Conservation (phyloP, 2,329 filamentous ascomycete species). For the Nemania serpens region DNA sequence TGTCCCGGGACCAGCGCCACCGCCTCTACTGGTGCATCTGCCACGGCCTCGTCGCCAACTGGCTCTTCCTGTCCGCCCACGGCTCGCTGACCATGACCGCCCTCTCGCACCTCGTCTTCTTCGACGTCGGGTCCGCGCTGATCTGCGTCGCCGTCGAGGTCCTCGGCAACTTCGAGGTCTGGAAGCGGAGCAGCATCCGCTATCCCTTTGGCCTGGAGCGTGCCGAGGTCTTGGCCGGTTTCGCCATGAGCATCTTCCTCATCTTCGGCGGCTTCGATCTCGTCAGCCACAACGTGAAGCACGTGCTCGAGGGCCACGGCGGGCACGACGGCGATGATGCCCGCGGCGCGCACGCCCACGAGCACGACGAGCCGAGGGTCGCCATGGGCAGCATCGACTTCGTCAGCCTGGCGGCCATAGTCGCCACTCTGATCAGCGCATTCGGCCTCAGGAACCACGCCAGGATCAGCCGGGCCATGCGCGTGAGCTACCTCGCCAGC, state of each 20-base stretch:
- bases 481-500: constrained; percentile 78
- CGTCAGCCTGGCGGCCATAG: constrained; percentile 79
- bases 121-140: constrained; percentile 89
- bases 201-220: constrained; percentile 94
- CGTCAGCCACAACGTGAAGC: constrained; percentile 90
- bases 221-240: constrained; percentile 90
- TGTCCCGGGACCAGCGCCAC: constrained; percentile 84
- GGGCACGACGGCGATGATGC: constrained; percentile 62
- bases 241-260: constrained; percentile 93
- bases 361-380: constrained; percentile 52
- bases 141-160: constrained; percentile 93
- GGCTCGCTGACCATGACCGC: constrained; percentile 91
- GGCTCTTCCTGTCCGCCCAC: constrained; percentile 83
- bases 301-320: constrained; percentile 77
- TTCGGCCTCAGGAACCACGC: constrained; percentile 88
- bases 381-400: constrained; percentile 79
- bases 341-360: constrained; percentile 68
- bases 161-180: constrained; percentile 95
- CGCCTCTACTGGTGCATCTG: constrained; percentile 88
- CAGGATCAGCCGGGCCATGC: constrained; percentile 89
- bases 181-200: constrained; percentile 88
- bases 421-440: constrained; percentile 82
- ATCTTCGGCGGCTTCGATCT: constrained; percentile 98
- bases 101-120: constrained; percentile 90
- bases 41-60: constrained; percentile 80